Evolutionary conservation across 352 stramenopile genomes (phyloP), one percentile per base, ranked within the genome.

Genomic region (Phytophthora sojae): DNA sequence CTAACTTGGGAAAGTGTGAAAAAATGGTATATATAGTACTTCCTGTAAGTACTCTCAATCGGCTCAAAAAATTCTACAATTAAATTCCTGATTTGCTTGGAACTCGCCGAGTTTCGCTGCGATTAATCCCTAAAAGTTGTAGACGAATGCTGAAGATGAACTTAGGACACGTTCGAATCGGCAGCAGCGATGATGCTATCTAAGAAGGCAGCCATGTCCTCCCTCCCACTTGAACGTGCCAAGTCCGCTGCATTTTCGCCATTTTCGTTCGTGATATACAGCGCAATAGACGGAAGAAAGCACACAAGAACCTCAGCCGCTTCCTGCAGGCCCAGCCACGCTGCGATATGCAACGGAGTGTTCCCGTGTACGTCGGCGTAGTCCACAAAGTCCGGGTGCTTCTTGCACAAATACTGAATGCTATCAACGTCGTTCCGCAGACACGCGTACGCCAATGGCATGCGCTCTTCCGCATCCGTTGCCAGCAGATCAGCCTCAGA

Each of bases 311-410:
- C 61, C 17, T 73, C 30, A 5, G 80, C 68, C 1, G 80, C 72
- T 4, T 78, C 55, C 9, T 72, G 17, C 0, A 76, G 74, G 0
- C 85, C 86, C 8, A 81, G 64, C 71, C 77, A 88, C 14, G 82
- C 81, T 2, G 83, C 74, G 42, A 90, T 73, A 47, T 94, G 85
- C 61, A 93, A 59, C 51, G 83, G 83, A 26, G 85, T 93, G 44
- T 93, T 89, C n/a, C 86, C 86, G 29, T 76, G 69, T 3, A 73
- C 60, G 50, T 94, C 86, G 2, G 83, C 81, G 52, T 92, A 94
- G 64, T 92, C 85, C 11, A 86, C 80, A 64, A 94, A 92, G 26
- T 92, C 85, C 0, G 82, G 80, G 37, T 88, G 73, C 19, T 82
- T 73, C 1, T 49, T 57, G 49, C 80, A 89, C 35, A 94, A 65